Evolutionary conservation across 2,329 filamentous ascomycete species (phyloP).

Genomic region (Orbilia brochopaga): DNA sequence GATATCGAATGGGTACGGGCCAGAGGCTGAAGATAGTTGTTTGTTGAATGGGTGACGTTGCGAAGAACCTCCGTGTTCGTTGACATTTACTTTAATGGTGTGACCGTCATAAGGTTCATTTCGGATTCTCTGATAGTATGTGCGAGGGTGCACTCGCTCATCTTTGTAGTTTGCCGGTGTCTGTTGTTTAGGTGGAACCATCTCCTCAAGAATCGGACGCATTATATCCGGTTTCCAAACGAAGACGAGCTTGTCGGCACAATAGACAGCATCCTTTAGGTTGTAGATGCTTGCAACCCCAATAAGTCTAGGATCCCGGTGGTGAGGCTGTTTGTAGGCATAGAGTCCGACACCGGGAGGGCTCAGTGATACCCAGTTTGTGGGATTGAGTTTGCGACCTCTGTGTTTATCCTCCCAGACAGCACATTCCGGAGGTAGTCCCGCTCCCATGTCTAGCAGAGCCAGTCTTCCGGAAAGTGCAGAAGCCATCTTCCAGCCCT

Average conservation of each 20-base stretch:
- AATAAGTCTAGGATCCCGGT: background rate
- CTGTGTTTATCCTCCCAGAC: constrained; percentile 20
- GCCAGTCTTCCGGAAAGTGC: background rate
- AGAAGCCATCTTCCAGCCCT: constrained; percentile 23
- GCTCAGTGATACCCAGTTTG: constrained; percentile 16
- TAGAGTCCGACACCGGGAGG: constrained; percentile 3
- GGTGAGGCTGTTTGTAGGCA: background rate
- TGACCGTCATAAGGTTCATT: too few species aligned
- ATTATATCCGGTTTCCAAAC: background rate
- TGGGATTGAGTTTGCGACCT: constrained; percentile 8
- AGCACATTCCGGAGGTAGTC: constrained; percentile 16
- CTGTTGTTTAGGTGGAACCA: background rate
- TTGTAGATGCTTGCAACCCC: background rate
- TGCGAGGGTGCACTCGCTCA: background rate
- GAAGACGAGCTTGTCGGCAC: background rate
- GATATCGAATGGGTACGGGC: too few species aligned
- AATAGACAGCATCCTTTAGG: background rate
- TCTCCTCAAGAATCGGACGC: background rate
- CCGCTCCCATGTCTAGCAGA: constrained; percentile 14
- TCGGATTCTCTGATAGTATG: background rate
- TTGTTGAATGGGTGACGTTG: too few species aligned
- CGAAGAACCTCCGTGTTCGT: background rate
- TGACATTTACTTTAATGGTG: too few species aligned
- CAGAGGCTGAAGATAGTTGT: too few species aligned
- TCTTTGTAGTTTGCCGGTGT: background rate